phyloP scores from a whole-genome alignment of 2,329 filamentous ascomycete genomes.

The Stemphylium beticola region DNA sequence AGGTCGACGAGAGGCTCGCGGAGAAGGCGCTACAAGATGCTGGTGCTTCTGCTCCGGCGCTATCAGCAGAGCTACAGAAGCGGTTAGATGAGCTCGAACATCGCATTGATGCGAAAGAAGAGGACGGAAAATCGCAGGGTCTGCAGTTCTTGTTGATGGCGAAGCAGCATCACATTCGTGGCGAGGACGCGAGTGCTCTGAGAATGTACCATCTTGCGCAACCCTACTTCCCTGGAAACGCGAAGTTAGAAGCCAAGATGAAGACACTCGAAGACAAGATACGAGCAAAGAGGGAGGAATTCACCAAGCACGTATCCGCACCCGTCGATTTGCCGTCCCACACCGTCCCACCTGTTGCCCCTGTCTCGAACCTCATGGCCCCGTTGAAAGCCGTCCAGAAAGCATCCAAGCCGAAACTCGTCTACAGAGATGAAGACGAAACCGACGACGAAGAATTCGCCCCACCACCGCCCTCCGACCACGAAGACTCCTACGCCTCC shows the following conservation, averaged over 20 bases:
- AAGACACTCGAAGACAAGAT: constrained; percentile 59
- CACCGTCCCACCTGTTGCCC: constrained; percentile 5
- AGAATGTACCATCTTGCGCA: constrained; percentile 86
- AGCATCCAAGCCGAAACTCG: constrained; percentile 22
- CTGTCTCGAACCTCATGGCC: constrained; percentile 46
- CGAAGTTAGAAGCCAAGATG: constrained; percentile 70
- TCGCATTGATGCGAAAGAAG: constrained; percentile 73
- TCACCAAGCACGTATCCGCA: constrained; percentile 22
- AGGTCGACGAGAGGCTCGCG: constrained; percentile 87
- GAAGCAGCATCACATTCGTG: constrained; percentile 84
- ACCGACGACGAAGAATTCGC: constrained; percentile 53
- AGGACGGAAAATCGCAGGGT: constrained; percentile 80
- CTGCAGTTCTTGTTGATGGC: constrained; percentile 87
- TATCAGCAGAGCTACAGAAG: constrained; percentile 79
- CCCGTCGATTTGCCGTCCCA: constrained; percentile 24
- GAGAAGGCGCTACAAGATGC: constrained; percentile 69
- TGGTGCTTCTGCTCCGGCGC: constrained; percentile 54
- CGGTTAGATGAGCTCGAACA: constrained; percentile 84
- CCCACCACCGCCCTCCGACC: constrained; percentile 42
- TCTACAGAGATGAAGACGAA: constrained; percentile 19
- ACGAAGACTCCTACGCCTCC: constrained; percentile 49
- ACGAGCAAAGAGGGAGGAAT: constrained; percentile 47
- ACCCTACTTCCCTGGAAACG: constrained; percentile 84
- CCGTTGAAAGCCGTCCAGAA: constrained; percentile 35
- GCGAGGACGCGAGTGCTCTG: constrained; percentile 78